Evolutionary conservation across 176 grass and related monocot species (phyloP).

Genomic region (Saccharum spontaneum): DNA sequence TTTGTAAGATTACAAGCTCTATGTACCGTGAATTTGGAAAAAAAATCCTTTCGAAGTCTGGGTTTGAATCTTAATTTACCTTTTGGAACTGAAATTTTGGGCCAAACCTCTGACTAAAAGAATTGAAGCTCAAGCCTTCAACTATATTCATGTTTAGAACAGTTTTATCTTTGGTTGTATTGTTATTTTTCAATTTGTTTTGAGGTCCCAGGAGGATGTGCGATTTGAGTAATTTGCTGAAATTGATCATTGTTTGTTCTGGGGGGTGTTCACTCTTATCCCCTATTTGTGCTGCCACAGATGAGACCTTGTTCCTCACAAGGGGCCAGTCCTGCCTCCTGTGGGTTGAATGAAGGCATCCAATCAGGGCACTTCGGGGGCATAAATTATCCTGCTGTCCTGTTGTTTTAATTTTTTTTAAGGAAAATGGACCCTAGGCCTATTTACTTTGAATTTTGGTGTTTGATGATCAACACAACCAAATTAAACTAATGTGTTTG

Average conservation of each 20-base stretch:
- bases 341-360: background rate
- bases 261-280: too few species aligned
- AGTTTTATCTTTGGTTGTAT: too few species aligned
- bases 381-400: background rate
- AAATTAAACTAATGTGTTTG: too few species aligned
- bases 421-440: too few species aligned
- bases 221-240: too few species aligned
- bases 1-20: constrained; percentile 29
- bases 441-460: too few species aligned
- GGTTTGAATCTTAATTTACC: background rate
- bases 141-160: too few species aligned
- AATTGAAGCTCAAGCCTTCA: background rate
- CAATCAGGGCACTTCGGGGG: background rate
- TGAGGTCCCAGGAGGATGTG: too few species aligned
- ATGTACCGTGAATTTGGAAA: background rate
- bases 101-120: background rate
- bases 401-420: background rate
- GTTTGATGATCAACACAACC: too few species aligned
- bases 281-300: background rate
- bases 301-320: background rate
- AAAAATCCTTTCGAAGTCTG: background rate
- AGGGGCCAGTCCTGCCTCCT: background rate
- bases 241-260: too few species aligned
- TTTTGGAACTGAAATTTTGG: background rate
- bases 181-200: too few species aligned